phyloP scores from a whole-genome alignment of 2,329 filamentous ascomycete genomes.

The Graphiopsis chlorocephala region DNA sequence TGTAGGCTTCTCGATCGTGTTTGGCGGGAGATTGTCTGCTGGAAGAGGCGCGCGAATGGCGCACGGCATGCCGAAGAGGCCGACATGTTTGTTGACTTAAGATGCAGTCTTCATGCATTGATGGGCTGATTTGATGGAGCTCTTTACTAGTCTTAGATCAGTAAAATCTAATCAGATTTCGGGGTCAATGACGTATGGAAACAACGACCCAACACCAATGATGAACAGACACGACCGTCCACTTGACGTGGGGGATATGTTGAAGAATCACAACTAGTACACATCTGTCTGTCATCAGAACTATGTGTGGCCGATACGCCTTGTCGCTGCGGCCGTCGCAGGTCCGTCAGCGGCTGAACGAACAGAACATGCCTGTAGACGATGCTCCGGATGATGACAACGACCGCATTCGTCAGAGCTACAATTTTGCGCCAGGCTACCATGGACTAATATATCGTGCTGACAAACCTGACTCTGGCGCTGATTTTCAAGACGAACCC shows the following conservation, averaged over 20 bases:
- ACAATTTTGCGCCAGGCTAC: constrained; percentile 90
- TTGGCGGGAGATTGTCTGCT: constrained; percentile 20
- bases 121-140: background rate
- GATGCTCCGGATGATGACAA: constrained; percentile 75
- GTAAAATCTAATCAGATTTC: background rate
- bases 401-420: constrained; percentile 68
- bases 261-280: background rate
- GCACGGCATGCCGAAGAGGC: background rate
- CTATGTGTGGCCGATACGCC: constrained; percentile 68
- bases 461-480: constrained; percentile 55
- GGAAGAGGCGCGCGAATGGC: constrained; percentile 4
- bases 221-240: background rate
- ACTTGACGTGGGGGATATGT: no score
- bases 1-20: constrained; percentile 19
- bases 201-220: background rate
- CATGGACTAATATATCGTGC: constrained; percentile 83
- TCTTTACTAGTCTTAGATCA: background rate
- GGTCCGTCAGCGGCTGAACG: constrained; percentile 68
- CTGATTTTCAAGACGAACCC: constrained; percentile 10
- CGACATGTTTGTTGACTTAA: constrained; percentile 6
- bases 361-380: constrained; percentile 67
- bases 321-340: constrained; percentile 64
- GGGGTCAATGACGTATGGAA: background rate
- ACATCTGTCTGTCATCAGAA: background rate
- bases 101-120: background rate